Conservation (phyloP, 192 early-diverging fungal genomes). For the Gamsiella multidivaricata region DNA sequence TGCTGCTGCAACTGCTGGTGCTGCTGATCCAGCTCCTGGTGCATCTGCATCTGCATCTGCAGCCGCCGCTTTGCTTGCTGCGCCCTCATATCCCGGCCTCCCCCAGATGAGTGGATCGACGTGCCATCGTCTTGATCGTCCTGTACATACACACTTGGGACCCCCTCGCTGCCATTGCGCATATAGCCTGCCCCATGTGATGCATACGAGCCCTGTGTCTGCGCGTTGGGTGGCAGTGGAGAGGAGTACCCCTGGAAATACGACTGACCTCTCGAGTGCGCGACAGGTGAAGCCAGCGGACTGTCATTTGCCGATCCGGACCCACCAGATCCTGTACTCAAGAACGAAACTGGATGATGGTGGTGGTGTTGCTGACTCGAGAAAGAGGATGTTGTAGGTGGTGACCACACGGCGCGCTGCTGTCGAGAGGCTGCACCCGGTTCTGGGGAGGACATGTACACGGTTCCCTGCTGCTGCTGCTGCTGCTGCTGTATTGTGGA, state of each 20-base stretch:
- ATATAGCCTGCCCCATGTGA: conserved; percentile 20
- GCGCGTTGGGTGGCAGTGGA: conserved; percentile 18
- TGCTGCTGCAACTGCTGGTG: conserved; percentile 9
- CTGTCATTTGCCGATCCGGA: conserved; percentile 22
- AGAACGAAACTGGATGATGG: conserved; percentile 22
- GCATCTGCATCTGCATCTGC: conserved; percentile 44
- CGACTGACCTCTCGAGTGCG: neutral
- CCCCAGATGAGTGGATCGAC: conserved; percentile 6
- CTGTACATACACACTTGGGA: conserved; percentile 21
- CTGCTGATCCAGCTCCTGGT: conserved; percentile 19
- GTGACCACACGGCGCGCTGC: conserved; percentile 30
- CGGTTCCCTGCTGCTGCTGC: conserved; percentile 8
- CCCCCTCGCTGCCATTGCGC: conserved; percentile 11
- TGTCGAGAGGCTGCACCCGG: conserved; percentile 14
- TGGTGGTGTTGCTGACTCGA: neutral
- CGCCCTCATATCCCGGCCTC: neutral
- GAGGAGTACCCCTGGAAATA: conserved; percentile 11
- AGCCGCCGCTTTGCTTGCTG: conserved; percentile 47
- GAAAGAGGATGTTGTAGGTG: conserved; percentile 13
- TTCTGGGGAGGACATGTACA: conserved; percentile 26
- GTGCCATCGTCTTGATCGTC: conserved; percentile 33
- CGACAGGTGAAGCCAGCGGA: conserved; percentile 8
- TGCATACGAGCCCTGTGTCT: neutral
- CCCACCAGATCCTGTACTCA: conserved; percentile 41
- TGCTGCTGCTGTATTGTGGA: neutral